These are phyloP conservation scores for Halophytophthora polymorphica DNA, from an alignment of 352 stramenopile genomes.

Conservation along the genomic window DNA sequence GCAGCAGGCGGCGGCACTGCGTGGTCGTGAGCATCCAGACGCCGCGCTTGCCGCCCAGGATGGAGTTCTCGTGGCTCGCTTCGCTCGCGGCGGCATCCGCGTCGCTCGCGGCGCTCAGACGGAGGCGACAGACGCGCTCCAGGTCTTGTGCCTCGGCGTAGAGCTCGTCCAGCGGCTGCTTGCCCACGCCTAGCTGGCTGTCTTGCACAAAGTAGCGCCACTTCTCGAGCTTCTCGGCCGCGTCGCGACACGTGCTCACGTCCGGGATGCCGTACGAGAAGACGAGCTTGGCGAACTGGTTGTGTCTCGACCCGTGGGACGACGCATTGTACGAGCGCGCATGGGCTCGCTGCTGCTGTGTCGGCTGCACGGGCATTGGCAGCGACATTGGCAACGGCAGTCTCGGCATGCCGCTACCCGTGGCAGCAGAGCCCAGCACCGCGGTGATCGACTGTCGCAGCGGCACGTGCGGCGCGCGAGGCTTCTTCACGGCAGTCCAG, in stretches of 20 bases:
- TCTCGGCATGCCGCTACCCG: not conserved
- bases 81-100: conserved; percentile 2
- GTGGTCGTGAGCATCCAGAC: conserved; percentile 57
- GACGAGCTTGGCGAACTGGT: conserved; percentile 76
- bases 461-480: conserved; percentile 7
- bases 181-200: conserved; percentile 31
- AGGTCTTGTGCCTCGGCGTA: conserved; percentile 54
- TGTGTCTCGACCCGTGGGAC: conserved; percentile 35
- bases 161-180: conserved; percentile 43
- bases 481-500: conserved; percentile 34
- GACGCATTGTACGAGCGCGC: conserved; percentile 14
- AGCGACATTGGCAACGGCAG: conserved; percentile 13
- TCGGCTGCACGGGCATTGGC: conserved; percentile 13
- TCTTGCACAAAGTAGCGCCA: conserved; percentile 82
- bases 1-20: conserved; percentile 57
- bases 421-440: conserved; percentile 5
- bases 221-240: conserved; percentile 56
- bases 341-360: conserved; percentile 21
- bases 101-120: conserved; percentile 10
- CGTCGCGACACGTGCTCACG: conserved; percentile 46
- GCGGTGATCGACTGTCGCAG: conserved; percentile 4
- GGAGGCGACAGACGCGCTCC: conserved; percentile 55
- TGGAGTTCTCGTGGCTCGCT: conserved; percentile 34
- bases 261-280: conserved; percentile 79
- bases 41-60: conserved; percentile 62